Conservation (phyloP, 108 stramenopile genomes). For the Bacterosira constricta region DNA sequence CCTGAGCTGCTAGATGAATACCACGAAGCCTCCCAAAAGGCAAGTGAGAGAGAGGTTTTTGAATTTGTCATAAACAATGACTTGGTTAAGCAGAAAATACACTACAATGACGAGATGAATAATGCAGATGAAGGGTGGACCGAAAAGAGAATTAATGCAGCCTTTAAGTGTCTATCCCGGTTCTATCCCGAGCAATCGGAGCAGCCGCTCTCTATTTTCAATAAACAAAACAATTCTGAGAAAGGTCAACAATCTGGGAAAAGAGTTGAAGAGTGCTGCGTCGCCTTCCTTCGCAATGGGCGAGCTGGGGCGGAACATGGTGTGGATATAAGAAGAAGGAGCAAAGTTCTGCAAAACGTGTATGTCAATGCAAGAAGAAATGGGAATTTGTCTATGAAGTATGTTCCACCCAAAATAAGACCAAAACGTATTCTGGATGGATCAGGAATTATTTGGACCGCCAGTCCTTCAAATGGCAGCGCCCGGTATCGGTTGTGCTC, state of each 20-base stretch:
- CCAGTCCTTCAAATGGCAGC: not conserved
- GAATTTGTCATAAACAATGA: constrained; percentile 25
- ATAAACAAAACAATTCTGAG: too few relatives aligned
- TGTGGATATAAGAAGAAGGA: too few relatives aligned
- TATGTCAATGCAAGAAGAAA: constrained; percentile 26
- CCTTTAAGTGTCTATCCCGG: constrained; percentile 15
- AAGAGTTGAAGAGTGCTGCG: constrained; percentile 18
- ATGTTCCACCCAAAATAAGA: constrained; percentile 14
- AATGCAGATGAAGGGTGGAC: not conserved
- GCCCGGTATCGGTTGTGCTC: constrained; percentile 34
- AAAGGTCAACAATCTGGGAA: constrained; percentile 13
- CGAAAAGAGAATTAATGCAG: constrained; percentile 21
- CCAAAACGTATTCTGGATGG: constrained; percentile 8
- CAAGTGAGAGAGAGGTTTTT: constrained; percentile 22
- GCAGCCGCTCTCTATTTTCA: too few relatives aligned
- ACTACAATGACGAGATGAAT: not conserved
- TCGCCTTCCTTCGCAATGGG: constrained; percentile 2
- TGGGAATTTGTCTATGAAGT: not conserved
- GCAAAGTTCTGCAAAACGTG: constrained; percentile 20
- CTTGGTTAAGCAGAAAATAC: too few relatives aligned
- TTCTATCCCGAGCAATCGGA: constrained; percentile 23
- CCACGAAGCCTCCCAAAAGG: constrained; percentile 6
- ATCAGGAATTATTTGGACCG: constrained; percentile 35
- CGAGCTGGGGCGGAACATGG: too few relatives aligned
- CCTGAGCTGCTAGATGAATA: constrained; percentile 19